Evolutionary conservation across 2,329 filamentous ascomycete genomes (phyloP).

Genomic region (Sporothrix globosa): DNA sequence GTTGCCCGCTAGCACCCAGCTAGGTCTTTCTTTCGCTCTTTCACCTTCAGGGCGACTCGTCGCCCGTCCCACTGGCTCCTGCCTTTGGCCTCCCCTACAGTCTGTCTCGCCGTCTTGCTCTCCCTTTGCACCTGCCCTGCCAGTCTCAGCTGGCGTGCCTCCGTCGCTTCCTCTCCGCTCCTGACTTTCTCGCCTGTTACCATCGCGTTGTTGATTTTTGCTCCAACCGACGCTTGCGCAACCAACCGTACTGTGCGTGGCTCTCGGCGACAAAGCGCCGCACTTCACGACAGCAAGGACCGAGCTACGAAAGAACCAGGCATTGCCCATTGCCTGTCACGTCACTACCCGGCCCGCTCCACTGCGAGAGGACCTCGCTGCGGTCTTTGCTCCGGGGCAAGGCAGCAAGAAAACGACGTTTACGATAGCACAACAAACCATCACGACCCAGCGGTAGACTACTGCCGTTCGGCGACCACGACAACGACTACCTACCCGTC

Average conservation of each 20-base stretch:
- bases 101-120: neutral
- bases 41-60: too few species aligned
- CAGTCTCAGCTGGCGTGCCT: neutral
- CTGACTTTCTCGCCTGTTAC: neutral
- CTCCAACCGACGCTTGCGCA: neutral
- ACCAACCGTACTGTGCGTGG: neutral
- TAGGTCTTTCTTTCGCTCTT: neutral
- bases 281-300: neutral
- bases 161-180: neutral
- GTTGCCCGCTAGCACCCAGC: slow-evolving; percentile 4
- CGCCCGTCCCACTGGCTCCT: neutral
- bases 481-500: neutral
- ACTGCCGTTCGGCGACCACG: neutral
- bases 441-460: neutral
- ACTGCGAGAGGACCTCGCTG: neutral
- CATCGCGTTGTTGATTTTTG: neutral
- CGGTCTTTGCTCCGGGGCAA: neutral
- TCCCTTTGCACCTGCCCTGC: slow-evolving; percentile 13
- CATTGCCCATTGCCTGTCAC: neutral
- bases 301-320: neutral
- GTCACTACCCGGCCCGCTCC: neutral
- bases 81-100: neutral
- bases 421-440: neutral
- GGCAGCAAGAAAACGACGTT: neutral
- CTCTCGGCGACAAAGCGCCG: neutral